Base-by-base conservation (phyloP, 164 flowering plant species). In the Aristolochia fimbriata region DNA sequence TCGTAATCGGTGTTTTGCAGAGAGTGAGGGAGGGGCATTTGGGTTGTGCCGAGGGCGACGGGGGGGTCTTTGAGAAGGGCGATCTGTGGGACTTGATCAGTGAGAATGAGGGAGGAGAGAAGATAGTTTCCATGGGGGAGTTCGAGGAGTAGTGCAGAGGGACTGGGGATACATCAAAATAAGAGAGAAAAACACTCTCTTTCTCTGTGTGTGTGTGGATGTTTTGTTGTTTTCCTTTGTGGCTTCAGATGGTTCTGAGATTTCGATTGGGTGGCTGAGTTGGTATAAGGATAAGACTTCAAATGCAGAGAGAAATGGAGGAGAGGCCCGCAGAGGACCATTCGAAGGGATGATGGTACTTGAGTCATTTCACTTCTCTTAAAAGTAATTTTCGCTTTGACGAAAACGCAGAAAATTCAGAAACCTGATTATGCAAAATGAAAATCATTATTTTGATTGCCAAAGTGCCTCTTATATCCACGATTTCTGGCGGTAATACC, bases 71-170 rank as follows among this genome's bases (percentile, higher is more conserved):
- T 59, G 71, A 61, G 31, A 73, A 31, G 51, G 66, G 70, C 15
- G 56, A 22, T 70, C 68, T 73, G 37, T 75, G 68, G 37, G n/a
- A n/a, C n/a, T 62, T 76, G 71, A 68, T 47, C 51, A 82, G 78
- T 16, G 90, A 67, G 75, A 87, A 73, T 41, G 85, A 75, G 74
- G 61, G 81, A 65, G 96, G 80, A 62, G 92, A 86, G 66, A 87
- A 76, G 62, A 89, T 79, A 71, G 96, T 83, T 75, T 86, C 96
- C 98, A 89, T 93, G 67, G 69, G 33, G 60, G 59, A 57, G 62
- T 25, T 19, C 53, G 51, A 6, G 22, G 61, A 61, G 55, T 54
- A 61, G 15, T 47, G 24, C 47, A 9, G 57, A 4, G 15, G 47
- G 57, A 58, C 60, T 57, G 12, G 62, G 55, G 27, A 70, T 47